Percentiles rank a stretch among this genome's conserved stretches.
These are phyloP conservation scores for Simmondsia chinensis DNA, from an alignment of 148 eudicot genomes.

Conservation along the genomic window DNA sequence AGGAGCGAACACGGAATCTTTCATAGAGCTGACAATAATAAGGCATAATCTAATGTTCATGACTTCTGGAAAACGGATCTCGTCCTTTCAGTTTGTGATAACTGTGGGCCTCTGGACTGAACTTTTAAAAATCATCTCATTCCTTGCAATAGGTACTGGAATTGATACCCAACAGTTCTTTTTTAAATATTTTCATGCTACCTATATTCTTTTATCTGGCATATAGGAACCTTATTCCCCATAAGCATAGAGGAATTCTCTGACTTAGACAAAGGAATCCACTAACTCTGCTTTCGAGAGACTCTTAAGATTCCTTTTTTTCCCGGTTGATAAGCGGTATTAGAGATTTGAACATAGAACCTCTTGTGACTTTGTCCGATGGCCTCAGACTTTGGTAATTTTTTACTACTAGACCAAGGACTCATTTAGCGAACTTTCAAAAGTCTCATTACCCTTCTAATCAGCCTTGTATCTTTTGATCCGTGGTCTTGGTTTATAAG, in stretches of 20 bases:
- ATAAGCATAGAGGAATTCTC: conserved; percentile 39
- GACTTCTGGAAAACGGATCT: conserved; percentile 35
- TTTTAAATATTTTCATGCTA: conserved; percentile 18
- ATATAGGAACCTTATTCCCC: conserved; percentile 70
- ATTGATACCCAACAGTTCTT: conserved; percentile 42
- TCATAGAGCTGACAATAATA: conserved; percentile 30
- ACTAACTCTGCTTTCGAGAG: conserved; percentile 33
- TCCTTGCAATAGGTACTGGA: conserved; percentile 52
- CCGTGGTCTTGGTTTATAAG: conserved; percentile 6
- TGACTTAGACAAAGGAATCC: conserved; percentile 53
- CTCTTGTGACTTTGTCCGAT: too few species aligned
- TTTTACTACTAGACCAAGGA: too few species aligned
- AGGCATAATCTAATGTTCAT: conserved; percentile 38
- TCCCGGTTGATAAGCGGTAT: too few species aligned
- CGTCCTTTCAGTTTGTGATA: conserved; percentile 33
- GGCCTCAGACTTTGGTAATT: too few species aligned
- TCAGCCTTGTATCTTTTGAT: conserved; percentile 8
- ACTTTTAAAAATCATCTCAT: conserved; percentile 34
- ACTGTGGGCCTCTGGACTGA: conserved; percentile 33
- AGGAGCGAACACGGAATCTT: conserved; percentile 61
- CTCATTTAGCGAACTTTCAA: too few species aligned
- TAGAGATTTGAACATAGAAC: too few species aligned
- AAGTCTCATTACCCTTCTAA: too few species aligned
- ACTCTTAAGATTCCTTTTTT: conserved; percentile 25
- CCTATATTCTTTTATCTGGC: conserved; percentile 28